Base-by-base conservation (phyloP, 1,284 basidiomycete species). In the Irpex rosettiformis region DNA sequence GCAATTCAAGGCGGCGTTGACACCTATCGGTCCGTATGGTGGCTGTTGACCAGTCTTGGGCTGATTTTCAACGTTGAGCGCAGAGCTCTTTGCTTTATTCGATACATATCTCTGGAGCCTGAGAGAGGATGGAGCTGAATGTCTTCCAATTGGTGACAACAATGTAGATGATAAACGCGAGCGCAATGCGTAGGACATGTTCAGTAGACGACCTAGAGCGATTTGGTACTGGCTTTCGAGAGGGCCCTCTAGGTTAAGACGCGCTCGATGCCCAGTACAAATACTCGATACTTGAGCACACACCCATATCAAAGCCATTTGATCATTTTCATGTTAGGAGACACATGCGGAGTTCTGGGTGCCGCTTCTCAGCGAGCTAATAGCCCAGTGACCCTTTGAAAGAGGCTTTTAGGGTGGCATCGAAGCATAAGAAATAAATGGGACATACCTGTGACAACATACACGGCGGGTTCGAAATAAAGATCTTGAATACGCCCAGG, bases 11-110 rank as follows among this genome's bases (percentile, higher is more conserved):
- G 87, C 87, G 11, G 83, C 85, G 13, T 75, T 75, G 45, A 89
- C 84, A 1, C 87, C 88, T 52, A 88, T 73, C 3, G 81, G 83
- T 0, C 79, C 82, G 10, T 84, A 75, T 16, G 80, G 77, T 1
- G 84, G 85, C 13, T 64, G 61, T 5, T 53, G 49, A 25, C 68
- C 69, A 0, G 65, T 66, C 52, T 72, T 67, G 21, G 81, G 77
- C 64, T 82, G 81, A 54, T 57, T 62, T 24, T 57, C 58, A 16
- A 57, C 43, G 55, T 64, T 52, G 51, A 56, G 10, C 52, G 61
- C 55, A 22, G 62, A 62, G 49, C 4, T 56, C 52, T 21, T 57
- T 49, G 22, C 64, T 57, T 48, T 58, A 60, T 6, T 55, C 55
- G 55, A 63, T 58, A 24, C 13, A 33, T 24, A 42, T 18, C 43